Evolutionary conservation across 495 filamentous ascomycete species (phyloP).

Genomic region (Penicillium silybi): DNA sequence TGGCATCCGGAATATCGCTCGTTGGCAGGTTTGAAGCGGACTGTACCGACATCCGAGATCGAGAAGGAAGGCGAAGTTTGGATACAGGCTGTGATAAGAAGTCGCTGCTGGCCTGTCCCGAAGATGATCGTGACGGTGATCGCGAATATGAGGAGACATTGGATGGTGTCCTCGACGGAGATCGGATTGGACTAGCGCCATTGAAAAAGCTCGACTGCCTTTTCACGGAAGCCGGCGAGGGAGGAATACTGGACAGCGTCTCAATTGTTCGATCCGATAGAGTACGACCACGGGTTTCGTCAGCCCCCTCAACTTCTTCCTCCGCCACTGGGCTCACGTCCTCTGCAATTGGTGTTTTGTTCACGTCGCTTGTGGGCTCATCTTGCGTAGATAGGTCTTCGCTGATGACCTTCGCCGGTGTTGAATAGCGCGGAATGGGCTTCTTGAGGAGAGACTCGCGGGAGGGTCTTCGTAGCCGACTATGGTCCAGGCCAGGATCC

Average conservation of each 20-base stretch:
- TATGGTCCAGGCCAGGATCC: conserved; percentile 37
- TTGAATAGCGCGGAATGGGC: conserved; percentile 26
- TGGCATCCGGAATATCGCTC: conserved; percentile 12
- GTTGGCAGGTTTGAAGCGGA: conserved; percentile 14
- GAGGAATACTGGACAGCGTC: conserved; percentile 59
- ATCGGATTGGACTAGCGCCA: conserved; percentile 52
- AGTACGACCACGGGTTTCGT: conserved; percentile 32
- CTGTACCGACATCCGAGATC: conserved; percentile 20
- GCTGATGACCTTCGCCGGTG: conserved; percentile 19
- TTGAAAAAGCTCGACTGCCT: conserved; percentile 61
- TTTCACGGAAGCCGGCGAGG: conserved; percentile 56
- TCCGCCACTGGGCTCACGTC: conserved; percentile 13
- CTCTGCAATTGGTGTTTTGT: conserved; percentile 16
- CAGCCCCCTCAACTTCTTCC: conserved; percentile 8
- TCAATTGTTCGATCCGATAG: conserved; percentile 67
- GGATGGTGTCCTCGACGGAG: conserved; percentile 53
- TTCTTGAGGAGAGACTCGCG: conserved; percentile 40
- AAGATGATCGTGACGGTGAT: conserved; percentile 45
- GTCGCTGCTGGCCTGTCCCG: conserved; percentile 29
- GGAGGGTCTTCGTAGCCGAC: conserved; percentile 38
- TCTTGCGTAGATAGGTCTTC: conserved; percentile 13
- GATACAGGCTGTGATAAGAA: conserved; percentile 23
- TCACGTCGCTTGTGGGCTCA: conserved; percentile 13
- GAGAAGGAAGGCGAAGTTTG: conserved; percentile 30
- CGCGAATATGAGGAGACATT: conserved; percentile 46